Conservation (phyloP, 129 eudicot genomes). For the Lactuca sativa region DNA sequence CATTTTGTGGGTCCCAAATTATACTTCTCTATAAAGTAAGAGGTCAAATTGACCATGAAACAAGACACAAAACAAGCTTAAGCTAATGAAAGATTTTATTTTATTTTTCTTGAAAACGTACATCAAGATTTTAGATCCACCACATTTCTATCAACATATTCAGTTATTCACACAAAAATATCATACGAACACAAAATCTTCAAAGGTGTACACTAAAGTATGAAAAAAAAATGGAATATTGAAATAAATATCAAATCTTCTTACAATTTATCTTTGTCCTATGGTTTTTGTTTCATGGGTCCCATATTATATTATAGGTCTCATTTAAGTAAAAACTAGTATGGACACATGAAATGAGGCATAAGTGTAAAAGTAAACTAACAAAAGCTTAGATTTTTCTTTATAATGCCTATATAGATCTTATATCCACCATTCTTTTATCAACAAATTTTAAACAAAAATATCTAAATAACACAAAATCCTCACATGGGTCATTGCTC, state of each 20-base stretch:
- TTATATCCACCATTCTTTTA: conserved; percentile 18
- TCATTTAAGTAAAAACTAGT: not conserved
- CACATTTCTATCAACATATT: not conserved
- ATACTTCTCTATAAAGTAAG: not conserved
- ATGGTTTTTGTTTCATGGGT: not conserved
- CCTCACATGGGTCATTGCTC: conserved; percentile 32
- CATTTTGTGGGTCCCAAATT: conserved; percentile 12
- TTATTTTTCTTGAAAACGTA: not conserved
- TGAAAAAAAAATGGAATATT: not conserved
- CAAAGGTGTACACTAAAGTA: too few species aligned
- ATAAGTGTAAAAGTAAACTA: not conserved
- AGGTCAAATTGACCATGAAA: not conserved
- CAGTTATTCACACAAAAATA: conserved; percentile 11
- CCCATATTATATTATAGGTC: not conserved
- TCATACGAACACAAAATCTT: not conserved
- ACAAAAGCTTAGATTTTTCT: not conserved
- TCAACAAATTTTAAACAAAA: conserved; percentile 29
- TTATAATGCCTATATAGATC: not conserved
- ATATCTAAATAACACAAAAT: conserved; percentile 30
- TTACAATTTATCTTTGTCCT: not conserved
- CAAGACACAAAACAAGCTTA: not conserved
- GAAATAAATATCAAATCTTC: not conserved
- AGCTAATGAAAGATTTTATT: not conserved
- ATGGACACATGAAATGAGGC: not conserved
- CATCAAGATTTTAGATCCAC: conserved; percentile 24